A percentile compares a stretch with the other conserved stretches of the same genome.
Evolutionary conservation across 768 basidiomycete genomes (phyloP).

Genomic region (Pilatotrama ljubarskyi): DNA sequence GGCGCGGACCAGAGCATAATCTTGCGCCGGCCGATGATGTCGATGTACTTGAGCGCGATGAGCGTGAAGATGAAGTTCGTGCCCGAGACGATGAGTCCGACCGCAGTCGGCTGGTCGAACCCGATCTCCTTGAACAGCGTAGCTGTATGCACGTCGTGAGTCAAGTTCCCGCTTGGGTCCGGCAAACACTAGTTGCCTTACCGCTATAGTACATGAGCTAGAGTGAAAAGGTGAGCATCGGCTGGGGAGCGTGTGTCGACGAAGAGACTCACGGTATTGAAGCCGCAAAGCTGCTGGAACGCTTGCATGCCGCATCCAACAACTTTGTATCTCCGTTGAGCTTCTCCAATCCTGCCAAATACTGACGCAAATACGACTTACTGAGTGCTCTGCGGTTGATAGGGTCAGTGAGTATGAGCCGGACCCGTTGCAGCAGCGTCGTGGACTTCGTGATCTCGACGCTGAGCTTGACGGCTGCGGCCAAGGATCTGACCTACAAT

Average conservation of each 20-base stretch:
- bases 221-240: not conserved
- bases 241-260: too few species aligned
- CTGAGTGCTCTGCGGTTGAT: constrained; percentile 71
- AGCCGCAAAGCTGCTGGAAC: constrained; percentile 81
- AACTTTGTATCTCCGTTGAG: constrained; percentile 41
- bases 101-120: constrained; percentile 79
- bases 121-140: constrained; percentile 81
- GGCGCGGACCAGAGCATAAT: constrained; percentile 74
- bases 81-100: constrained; percentile 75
- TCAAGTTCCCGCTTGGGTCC: not conserved
- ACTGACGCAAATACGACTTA: constrained; percentile 34
- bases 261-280: constrained; percentile 65
- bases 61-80: constrained; percentile 81
- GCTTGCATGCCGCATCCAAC: constrained; percentile 81
- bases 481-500: constrained; percentile 56
- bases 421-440: constrained; percentile 55
- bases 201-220: constrained; percentile 32
- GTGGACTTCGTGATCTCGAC: constrained; percentile 62
- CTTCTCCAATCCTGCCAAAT: not conserved
- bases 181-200: not conserved
- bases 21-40: constrained; percentile 64
- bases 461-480: constrained; percentile 59
- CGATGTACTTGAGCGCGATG: constrained; percentile 73
- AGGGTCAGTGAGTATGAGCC: constrained; percentile 54
- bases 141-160: constrained; percentile 49